These are phyloP conservation scores for Geotrichum cucujoidarum DNA, from an alignment of 1,139 yeast genomes.

Conservation along the genomic window DNA sequence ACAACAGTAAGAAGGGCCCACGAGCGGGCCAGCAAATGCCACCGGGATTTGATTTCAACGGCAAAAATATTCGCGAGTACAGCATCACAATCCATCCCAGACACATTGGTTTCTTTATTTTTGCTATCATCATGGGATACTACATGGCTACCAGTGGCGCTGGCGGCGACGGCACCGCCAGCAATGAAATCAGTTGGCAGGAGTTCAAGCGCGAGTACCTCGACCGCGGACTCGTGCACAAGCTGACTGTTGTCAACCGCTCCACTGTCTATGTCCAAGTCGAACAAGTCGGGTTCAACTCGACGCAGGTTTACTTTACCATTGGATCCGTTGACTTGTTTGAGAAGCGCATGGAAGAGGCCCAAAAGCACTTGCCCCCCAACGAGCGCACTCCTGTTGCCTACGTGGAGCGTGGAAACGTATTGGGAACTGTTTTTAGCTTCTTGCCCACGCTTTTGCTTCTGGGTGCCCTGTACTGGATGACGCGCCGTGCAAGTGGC, in stretches of 20 bases:
- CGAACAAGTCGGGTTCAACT: slow-evolving; percentile 8
- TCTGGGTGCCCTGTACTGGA: slow-evolving; percentile 75
- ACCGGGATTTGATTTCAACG: slow-evolving; percentile 25
- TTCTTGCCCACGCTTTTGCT: slow-evolving; percentile 79
- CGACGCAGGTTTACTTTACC: slow-evolving; percentile 51
- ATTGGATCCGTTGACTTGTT: slow-evolving; percentile 92
- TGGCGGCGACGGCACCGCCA: slow-evolving; percentile 35
- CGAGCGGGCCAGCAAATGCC: slow-evolving; percentile 20
- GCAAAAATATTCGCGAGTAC: slow-evolving; percentile 22
- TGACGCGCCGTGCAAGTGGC: slow-evolving; percentile 42
- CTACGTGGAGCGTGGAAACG: slow-evolving; percentile 63
- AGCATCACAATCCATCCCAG: slow-evolving; percentile 29
- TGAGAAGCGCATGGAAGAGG: slow-evolving; percentile 72
- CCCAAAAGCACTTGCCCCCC: slow-evolving; percentile 64
- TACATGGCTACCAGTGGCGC: too few relatives aligned
- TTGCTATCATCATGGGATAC: slow-evolving; percentile 26
- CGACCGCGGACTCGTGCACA: slow-evolving; percentile 77
- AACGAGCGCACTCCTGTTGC: slow-evolving; percentile 77
- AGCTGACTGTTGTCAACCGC: slow-evolving; percentile 64
- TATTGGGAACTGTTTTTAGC: slow-evolving; percentile 59
- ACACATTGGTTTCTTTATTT: slow-evolving; percentile 31
- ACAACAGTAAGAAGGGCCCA: slow-evolving; percentile 6
- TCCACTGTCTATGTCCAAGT: slow-evolving; percentile 18
- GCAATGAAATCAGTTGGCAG: slow-evolving; percentile 66
- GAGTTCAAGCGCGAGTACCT: slow-evolving; percentile 80